These are phyloP conservation scores for Phytophthora pseudosyringae DNA, from an alignment of 352 stramenopile genomes.

Conservation along the genomic window DNA sequence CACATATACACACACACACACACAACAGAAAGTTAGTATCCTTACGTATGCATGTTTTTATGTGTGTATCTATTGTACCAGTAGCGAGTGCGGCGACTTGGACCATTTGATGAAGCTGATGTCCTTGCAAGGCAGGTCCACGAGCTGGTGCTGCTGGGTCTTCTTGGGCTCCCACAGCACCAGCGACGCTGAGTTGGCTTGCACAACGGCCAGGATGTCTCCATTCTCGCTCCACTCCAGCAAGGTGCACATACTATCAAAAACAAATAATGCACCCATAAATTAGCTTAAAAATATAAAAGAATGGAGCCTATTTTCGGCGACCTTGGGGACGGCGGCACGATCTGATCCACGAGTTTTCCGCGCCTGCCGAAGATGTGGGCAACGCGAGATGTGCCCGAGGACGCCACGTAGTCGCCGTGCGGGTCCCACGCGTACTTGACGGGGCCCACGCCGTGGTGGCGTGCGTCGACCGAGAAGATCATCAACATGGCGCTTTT, in stretches of 20 bases:
- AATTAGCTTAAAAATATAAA: constrained; percentile 7
- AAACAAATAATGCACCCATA: constrained; percentile 13
- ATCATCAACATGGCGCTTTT: constrained; percentile 68
- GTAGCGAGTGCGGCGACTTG: constrained; percentile 61
- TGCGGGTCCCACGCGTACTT: constrained; percentile 86
- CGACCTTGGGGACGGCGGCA: constrained; percentile 76
- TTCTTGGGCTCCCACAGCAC: constrained; percentile 78
- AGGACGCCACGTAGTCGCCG: constrained; percentile 80
- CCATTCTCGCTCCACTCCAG: constrained; percentile 79
- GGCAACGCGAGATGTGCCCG: constrained; percentile 72
- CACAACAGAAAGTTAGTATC: constrained; percentile 2
- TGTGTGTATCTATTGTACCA: constrained; percentile 36
- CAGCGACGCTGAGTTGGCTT: constrained; percentile 74
- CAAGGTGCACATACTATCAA: constrained; percentile 62
- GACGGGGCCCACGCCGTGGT: constrained; percentile 73
- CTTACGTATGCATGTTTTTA: background rate
- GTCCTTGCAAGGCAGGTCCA: constrained; percentile 76
- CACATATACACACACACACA: constrained; percentile 10
- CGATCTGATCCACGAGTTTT: constrained; percentile 83
- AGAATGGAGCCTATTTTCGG: background rate
- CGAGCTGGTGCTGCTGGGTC: constrained; percentile 63
- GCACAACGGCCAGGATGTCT: constrained; percentile 74
- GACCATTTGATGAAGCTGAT: constrained; percentile 85
- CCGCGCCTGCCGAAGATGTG: constrained; percentile 77
- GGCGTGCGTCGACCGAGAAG: constrained; percentile 81